Base-by-base conservation (phyloP, 2,329 filamentous ascomycete genomes). In the Aquanectria penicillioides region DNA sequence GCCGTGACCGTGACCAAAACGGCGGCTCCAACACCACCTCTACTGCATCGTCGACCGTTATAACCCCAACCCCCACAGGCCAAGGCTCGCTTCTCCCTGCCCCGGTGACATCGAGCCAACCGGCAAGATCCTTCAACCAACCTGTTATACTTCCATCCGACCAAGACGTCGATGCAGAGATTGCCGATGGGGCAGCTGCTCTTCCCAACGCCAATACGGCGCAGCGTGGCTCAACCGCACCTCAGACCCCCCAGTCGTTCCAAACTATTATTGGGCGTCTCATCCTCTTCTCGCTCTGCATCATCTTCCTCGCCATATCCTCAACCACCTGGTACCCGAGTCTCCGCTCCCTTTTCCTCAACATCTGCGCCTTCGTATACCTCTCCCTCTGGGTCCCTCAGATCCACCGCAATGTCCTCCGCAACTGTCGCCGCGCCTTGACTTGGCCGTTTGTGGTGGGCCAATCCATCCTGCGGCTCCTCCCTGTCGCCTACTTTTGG, bases 301-400 rank as follows among this genome's bases (percentile, higher is more conserved):
- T 89, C 50, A 78, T 86, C 51, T 86, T 89, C 67, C 71, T 89
- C 20, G 82, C 82, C 40, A 78, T 88, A 28, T 84, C 85, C 11
- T 87, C 87, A 6, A 79, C 81, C 15, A 84, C 86, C 2, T 90
- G 87, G 86, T 83, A 86, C 48, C 79, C 83, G 1, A 73, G 75
- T 7, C 71, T 84, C 36, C 85, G 87, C 29, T 78, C 81, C 20
- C 71, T 79, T 47, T 89, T 89, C 72, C 79, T 86, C 68, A 86
- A 94, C 71, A 63, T 82, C 3, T 78, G 97, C 18, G 83, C 86
- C 2, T 87, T 94, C 68, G 65, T 85, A 50, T 97, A 97, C 73
- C 85, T 97, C 38, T 97, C 94, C 17, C 89, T 97, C 72, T 98
- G 94, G 94, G 73, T 89, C 1, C 94, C 95, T 0, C 95, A 99